Conservation (phyloP, 2,329 filamentous ascomycete species). For the Alternaria rosae region DNA sequence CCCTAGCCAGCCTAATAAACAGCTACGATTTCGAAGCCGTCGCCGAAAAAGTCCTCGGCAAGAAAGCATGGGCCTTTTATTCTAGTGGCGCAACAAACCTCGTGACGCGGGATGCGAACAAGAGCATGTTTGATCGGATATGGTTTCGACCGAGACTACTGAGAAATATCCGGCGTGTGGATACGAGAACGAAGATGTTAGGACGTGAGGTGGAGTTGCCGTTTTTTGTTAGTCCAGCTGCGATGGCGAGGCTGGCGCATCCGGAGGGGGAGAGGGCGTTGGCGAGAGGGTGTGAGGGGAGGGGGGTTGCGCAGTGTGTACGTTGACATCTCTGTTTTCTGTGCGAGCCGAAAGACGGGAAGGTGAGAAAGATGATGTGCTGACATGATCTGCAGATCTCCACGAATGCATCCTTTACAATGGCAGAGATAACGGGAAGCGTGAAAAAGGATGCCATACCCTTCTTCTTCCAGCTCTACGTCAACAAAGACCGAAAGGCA, state of each 20-base stretch:
- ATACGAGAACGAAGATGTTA: slow-evolving; percentile 27
- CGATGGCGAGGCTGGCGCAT: slow-evolving; percentile 38
- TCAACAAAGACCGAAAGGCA: slow-evolving; percentile 26
- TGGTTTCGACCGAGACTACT: slow-evolving; percentile 58
- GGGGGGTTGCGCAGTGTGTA: slow-evolving; percentile 41
- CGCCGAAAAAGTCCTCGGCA: slow-evolving; percentile 45
- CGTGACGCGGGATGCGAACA: slow-evolving; percentile 55
- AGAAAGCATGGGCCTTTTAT: slow-evolving; percentile 57
- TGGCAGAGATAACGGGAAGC: slow-evolving; percentile 28
- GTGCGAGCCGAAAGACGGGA: not conserved
- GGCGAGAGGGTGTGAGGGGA: slow-evolving; percentile 33
- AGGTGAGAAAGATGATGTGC: not conserved
- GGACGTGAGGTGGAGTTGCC: slow-evolving; percentile 28
- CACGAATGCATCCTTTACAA: slow-evolving; percentile 29
- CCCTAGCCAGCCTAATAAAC: slow-evolving; percentile 50
- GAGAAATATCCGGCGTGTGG: slow-evolving; percentile 44
- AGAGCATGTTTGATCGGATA: slow-evolving; percentile 54
- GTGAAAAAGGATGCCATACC: slow-evolving; percentile 8
- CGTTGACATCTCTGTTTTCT: slow-evolving; percentile 22
- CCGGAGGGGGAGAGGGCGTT: slow-evolving; percentile 40
- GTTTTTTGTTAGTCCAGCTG: slow-evolving; percentile 42
- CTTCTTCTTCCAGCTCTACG: slow-evolving; percentile 40
- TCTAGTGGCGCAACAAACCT: slow-evolving; percentile 61
- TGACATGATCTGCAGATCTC: not conserved
- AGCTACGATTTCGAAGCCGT: slow-evolving; percentile 55